Conservation (phyloP, 2,329 filamentous ascomycete genomes). For the Allantophomopsis cytisporea region DNA sequence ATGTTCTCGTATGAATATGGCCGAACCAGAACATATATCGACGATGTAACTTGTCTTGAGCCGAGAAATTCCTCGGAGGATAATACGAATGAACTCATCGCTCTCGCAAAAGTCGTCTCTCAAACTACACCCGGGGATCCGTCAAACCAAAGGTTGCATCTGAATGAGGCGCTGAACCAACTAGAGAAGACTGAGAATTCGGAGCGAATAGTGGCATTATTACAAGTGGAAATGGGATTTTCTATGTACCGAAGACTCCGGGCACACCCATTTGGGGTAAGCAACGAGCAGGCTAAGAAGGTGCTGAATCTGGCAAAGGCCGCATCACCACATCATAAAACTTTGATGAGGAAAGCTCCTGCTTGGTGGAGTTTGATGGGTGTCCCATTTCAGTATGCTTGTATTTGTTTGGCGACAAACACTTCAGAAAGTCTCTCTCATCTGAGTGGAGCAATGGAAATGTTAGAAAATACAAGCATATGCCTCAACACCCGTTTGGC, state of each 20-base stretch:
- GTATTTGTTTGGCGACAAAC: constrained; percentile 24
- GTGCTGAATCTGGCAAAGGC: constrained; percentile 19
- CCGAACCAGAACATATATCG: constrained; percentile 14
- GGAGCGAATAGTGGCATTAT: constrained; percentile 19
- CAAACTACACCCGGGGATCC: constrained; percentile 3
- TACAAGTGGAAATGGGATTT: constrained; percentile 17
- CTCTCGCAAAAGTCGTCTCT: constrained; percentile 2
- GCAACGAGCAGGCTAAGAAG: constrained; percentile 21
- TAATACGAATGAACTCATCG: background rate
- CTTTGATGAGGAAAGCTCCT: constrained; percentile 17
- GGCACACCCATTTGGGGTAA: constrained; percentile 23
- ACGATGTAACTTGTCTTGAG: constrained; percentile 8
- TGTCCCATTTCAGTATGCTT: constrained; percentile 26
- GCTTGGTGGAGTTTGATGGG: constrained; percentile 29
- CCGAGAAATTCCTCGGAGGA: background rate
- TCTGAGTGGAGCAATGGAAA: constrained; percentile 21
- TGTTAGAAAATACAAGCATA: constrained; percentile 21
- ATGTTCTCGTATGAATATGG: constrained; percentile 21
- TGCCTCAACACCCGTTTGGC: constrained; percentile 17
- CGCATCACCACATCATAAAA: constrained; percentile 18
- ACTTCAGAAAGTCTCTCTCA: constrained; percentile 20
- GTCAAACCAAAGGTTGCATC: background rate
- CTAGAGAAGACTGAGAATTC: constrained; percentile 4
- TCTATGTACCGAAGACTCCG: constrained; percentile 23
- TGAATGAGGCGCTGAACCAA: constrained; percentile 3